Base-by-base conservation (phyloP, 2,329 filamentous ascomycete species). In the Alternaria metachromatica region DNA sequence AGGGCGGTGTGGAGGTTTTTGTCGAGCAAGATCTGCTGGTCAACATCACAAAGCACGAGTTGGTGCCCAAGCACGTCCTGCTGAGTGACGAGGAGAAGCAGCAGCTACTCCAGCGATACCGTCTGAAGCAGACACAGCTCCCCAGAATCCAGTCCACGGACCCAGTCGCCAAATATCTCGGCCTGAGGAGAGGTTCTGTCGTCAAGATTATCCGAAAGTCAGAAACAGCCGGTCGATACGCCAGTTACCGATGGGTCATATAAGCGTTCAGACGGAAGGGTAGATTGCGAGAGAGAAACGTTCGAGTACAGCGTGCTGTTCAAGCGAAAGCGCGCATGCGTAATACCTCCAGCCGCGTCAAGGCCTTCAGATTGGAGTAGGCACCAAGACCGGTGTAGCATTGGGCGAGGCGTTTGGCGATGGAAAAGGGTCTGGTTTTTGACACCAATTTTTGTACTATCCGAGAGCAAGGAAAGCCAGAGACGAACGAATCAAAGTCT, bases 201-300 rank as follows among this genome's bases (percentile, higher is more conserved):
- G 96, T 99, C 76, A 99, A 99, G 88, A 99, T 99, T 75, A 97
- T 99, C 75, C 87, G 96, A 70, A 94, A 91, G 80, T 94, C 91
- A 77, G 96, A 98, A 86, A 99, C 96, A 60, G 96, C 96, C 13
- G 96, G 96, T 65, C 87, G 96, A 57, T 99, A 99, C 82, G 96
- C 96, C 53, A 97, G 93, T 87, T 99, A 99, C 82, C 86, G 95
- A 73, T 90, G 88, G 88, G 87, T 80, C 46, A 84, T 85, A 65
- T 80, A 71, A 77, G 64, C 15, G 13, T 11, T 21, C 15, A n/a
- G 9, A 5, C 25, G 2, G 21, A 56, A 49, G 41, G 46, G 25
- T 21, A 56, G 44, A 21, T 20, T 26, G 20, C 23, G 51, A 50
- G 37, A 51, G 55, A 58, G 13, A 8, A 13, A 25, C 25, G 53